A percentile compares a stretch with the other conserved stretches of the same genome.
Conservation (phyloP, 495 filamentous ascomycete species). For the Xylaria sp. region DNA sequence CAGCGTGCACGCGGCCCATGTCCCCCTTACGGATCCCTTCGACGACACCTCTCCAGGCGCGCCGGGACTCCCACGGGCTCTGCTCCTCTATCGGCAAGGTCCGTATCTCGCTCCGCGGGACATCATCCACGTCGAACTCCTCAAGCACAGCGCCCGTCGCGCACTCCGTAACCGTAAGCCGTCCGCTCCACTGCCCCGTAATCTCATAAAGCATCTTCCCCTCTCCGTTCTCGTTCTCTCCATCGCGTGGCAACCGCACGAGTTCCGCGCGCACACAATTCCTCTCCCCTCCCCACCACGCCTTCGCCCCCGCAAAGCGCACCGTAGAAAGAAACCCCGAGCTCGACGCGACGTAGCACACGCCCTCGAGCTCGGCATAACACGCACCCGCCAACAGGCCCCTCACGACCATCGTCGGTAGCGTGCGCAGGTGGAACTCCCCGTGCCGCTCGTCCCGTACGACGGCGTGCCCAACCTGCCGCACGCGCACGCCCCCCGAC, state of each 20-base stretch:
- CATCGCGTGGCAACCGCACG: neutral
- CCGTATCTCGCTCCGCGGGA: slow-evolving; percentile 33
- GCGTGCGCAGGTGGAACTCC: slow-evolving; percentile 58
- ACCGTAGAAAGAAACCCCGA: slow-evolving; percentile 48
- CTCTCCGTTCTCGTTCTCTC: neutral
- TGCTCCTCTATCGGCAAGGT: slow-evolving; percentile 42
- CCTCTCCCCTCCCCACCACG: slow-evolving; percentile 26
- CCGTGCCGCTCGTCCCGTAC: slow-evolving; percentile 54
- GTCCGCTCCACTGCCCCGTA: slow-evolving; percentile 50
- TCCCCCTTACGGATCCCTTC: slow-evolving; percentile 43
- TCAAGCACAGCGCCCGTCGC: slow-evolving; percentile 38
- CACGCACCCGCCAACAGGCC: slow-evolving; percentile 52
- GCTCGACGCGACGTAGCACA: slow-evolving; percentile 45
- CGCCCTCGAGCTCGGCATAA: slow-evolving; percentile 51
- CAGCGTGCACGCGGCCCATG: slow-evolving; percentile 42
- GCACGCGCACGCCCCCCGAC: slow-evolving; percentile 76
- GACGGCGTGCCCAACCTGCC: slow-evolving; percentile 81
- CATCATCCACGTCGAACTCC: slow-evolving; percentile 41
- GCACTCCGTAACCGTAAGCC: slow-evolving; percentile 46
- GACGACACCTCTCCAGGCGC: slow-evolving; percentile 50
- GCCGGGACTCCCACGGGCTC: slow-evolving; percentile 52
- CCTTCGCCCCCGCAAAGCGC: slow-evolving; percentile 47
- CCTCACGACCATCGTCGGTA: slow-evolving; percentile 53
- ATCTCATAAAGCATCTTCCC: slow-evolving; percentile 40
- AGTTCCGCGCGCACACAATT: slow-evolving; percentile 31